These are phyloP conservation scores for Leishmania tarentolae DNA, from an alignment of 208 protist genomes.

Conservation along the genomic window DNA sequence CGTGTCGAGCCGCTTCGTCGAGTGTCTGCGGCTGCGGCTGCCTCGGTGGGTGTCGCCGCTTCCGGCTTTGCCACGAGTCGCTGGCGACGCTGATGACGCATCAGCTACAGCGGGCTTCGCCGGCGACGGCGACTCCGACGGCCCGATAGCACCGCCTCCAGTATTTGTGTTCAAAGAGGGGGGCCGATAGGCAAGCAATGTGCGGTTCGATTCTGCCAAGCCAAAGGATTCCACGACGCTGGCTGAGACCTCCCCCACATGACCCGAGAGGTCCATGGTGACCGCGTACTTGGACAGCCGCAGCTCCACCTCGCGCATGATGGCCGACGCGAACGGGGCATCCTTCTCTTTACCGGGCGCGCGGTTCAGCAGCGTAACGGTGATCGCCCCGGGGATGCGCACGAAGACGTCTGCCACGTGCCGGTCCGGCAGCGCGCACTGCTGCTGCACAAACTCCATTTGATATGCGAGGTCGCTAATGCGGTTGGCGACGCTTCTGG, in stretches of 20 bases:
- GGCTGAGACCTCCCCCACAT: conserved; percentile 44
- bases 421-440: conserved; percentile 40
- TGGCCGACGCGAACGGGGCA: conserved; percentile 50
- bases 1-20: not conserved
- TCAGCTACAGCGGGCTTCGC: not conserved
- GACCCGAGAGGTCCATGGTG: conserved; percentile 67
- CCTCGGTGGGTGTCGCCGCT: not conserved
- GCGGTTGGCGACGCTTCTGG: not conserved
- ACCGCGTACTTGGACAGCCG: conserved; percentile 69
- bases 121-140: not conserved
- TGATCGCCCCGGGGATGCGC: conserved; percentile 50
- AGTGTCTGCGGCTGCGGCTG: not conserved
- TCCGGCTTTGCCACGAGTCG: not conserved
- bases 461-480: conserved; percentile 33
- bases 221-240: conserved; percentile 45
- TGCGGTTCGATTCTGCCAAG: conserved; percentile 41
- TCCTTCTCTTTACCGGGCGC: conserved; percentile 40
- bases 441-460: conserved; percentile 33
- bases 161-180: not conserved
- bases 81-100: not conserved
- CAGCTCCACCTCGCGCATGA: conserved; percentile 48
- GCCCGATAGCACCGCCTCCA: not conserved
- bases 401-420: conserved; percentile 68
- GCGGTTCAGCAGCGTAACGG: conserved; percentile 68
- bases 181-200: conserved; percentile 41